Conservation (phyloP, 1,284 basidiomycete genomes). For the Trametes sp. region DNA sequence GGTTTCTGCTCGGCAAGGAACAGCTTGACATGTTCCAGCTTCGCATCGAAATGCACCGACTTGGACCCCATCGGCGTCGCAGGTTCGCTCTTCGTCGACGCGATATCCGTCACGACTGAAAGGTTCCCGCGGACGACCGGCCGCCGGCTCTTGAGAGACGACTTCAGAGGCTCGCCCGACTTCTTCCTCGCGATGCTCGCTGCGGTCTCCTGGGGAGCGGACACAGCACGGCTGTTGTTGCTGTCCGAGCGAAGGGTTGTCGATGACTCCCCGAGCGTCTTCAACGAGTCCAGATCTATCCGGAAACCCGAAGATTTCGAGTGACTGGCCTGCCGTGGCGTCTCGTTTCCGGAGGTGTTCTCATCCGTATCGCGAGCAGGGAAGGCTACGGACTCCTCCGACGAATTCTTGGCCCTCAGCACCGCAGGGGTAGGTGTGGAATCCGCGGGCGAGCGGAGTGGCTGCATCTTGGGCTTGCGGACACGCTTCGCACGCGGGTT, state of each 20-base stretch:
- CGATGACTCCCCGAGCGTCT: constrained; percentile 7
- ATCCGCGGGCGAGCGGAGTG: constrained; percentile 47
- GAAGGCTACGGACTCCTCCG: constrained; percentile 22
- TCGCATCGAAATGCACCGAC: constrained; percentile 91
- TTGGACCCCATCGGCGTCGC: constrained; percentile 70
- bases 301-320: constrained; percentile 10
- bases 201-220: constrained; percentile 16
- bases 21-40: constrained; percentile 92
- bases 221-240: constrained; percentile 17
- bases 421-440: constrained; percentile 52
- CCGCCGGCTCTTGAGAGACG: constrained; percentile 83
- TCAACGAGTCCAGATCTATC: constrained; percentile 20
- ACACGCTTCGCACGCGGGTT: constrained; percentile 38
- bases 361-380: constrained; percentile 24
- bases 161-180: constrained; percentile 91
- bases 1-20: constrained; percentile 96
- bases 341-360: constrained; percentile 22
- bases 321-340: constrained; percentile 27
- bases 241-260: constrained; percentile 15
- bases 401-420: constrained; percentile 39
- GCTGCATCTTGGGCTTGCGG: constrained; percentile 43
- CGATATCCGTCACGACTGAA: constrained; percentile 54
- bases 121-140: constrained; percentile 55
- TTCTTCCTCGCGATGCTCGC: constrained; percentile 71
- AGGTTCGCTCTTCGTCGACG: constrained; percentile 64